Base-by-base conservation (phyloP, 108 stramenopile species). In the Skeletonema menzelii region DNA sequence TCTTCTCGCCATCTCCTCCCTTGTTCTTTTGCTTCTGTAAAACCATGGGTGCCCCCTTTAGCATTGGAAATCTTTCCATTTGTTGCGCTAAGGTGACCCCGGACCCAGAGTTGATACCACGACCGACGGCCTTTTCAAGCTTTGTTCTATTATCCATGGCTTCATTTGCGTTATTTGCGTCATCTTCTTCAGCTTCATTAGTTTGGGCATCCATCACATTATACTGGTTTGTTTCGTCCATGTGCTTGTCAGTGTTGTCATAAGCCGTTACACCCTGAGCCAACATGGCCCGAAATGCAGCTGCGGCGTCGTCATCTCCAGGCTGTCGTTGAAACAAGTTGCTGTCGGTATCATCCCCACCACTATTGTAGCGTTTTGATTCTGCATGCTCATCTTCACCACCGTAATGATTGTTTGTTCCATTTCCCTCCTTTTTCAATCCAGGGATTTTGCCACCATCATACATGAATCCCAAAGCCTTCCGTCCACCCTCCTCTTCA, bases 261-360 rank as follows among this genome's bases (percentile, higher is more conserved):
- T n/a, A 34, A 30, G 55, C 15, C 19, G 55, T 3, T 20, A 67
- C 65, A 15, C 80, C 57, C 7, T 65, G 63, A 40, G 91, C 91
- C 19, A 94, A 58, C 89, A 92, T 88, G 42, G 67, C 80, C 37
- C 91, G 89, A 86, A 94, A 94, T 5, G 86, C 91, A 19, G 88
- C 89, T 14, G 93, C 91, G 3, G 91, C 93, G 53, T 88, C 88
- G 68, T 94, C 91, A 69, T 94, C 93, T 22, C 91, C 91, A 0
- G 85, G 76, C 57, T 94, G 85, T 26, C 77, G 47, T 64, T 82
- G 62, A n/a, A 77, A 67, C 7, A 84, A 32, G 47, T 60, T 72
- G 40, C 40, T 11, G 37, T 35, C 71, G 10, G 31, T 68, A 24
- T 10, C 22, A 24, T 44, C 34, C 1, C 10, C n/a, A 31, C 5